phyloP scores from a whole-genome alignment of 306 rosid species.

The peach (Prunus persica) region DNA sequence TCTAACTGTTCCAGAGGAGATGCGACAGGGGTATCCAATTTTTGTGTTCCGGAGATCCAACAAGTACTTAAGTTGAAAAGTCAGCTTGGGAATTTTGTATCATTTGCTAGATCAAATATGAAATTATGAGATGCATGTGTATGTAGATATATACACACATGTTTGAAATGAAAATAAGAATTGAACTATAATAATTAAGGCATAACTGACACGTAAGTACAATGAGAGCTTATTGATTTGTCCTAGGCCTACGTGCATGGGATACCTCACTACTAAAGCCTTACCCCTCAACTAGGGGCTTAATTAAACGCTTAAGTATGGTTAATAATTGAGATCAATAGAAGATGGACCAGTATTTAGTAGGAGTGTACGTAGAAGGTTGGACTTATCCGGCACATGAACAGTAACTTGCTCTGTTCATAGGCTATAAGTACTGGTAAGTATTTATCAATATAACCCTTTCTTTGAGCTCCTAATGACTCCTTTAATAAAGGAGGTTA shows the following conservation, averaged over 20 bases:
- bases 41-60: too few species aligned
- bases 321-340: constrained; percentile 14
- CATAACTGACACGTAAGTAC: too few species aligned
- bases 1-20: too few species aligned
- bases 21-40: too few species aligned
- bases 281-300: neutral
- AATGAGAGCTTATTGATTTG: too few species aligned
- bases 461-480: neutral
- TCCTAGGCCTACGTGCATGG: neutral
- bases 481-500: neutral
- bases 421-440: neutral
- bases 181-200: too few species aligned
- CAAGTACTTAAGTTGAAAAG: too few species aligned
- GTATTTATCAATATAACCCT: neutral
- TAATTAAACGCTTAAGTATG: neutral
- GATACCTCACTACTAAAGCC: neutral
- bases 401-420: neutral
- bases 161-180: too few species aligned
- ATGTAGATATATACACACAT: too few species aligned
- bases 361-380: neutral
- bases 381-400: neutral
- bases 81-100: too few species aligned
- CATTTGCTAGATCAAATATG: too few species aligned
- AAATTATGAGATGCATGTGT: too few species aligned
- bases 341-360: constrained; percentile 15